These are phyloP conservation scores for Quercus gilva DNA, from an alignment of 306 rosid genomes.

Conservation along the genomic window DNA sequence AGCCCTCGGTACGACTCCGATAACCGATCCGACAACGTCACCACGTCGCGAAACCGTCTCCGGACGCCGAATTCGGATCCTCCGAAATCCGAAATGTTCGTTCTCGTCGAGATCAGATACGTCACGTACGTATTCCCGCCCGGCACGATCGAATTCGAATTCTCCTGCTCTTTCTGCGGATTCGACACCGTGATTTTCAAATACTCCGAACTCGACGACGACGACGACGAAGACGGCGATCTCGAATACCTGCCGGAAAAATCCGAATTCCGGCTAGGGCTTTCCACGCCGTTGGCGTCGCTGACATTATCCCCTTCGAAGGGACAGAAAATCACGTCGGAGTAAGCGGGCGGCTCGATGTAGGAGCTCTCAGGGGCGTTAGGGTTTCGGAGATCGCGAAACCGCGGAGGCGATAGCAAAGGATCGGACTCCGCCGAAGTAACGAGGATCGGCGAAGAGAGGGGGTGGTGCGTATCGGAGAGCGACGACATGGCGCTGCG, in stretches of 20 bases:
- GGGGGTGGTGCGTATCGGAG: constrained; percentile 45
- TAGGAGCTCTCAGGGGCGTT: constrained; percentile 38
- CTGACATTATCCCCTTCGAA: constrained; percentile 45
- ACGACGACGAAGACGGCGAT: constrained; percentile 21
- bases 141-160: constrained; percentile 71
- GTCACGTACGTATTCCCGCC: constrained; percentile 62
- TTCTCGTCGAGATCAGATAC: constrained; percentile 70
- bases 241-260: constrained; percentile 33
- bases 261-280: constrained; percentile 49
- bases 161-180: constrained; percentile 82
- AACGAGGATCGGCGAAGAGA: constrained; percentile 32
- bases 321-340: constrained; percentile 69
- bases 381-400: constrained; percentile 39
- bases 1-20: constrained; percentile 79
- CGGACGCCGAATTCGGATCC: constrained; percentile 67
- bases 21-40: constrained; percentile 73
- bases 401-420: constrained; percentile 44
- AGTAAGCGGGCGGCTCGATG: constrained; percentile 66
- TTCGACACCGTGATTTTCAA: constrained; percentile 68
- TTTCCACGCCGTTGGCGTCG: constrained; percentile 49
- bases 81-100: constrained; percentile 64
- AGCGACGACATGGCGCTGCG: constrained; percentile 77
- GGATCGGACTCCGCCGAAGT: constrained; percentile 44
- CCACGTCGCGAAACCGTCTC: constrained; percentile 83
- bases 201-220: constrained; percentile 47